Conservation (phyloP, 495 filamentous ascomycete genomes). For the Tuber umbilicatum region DNA sequence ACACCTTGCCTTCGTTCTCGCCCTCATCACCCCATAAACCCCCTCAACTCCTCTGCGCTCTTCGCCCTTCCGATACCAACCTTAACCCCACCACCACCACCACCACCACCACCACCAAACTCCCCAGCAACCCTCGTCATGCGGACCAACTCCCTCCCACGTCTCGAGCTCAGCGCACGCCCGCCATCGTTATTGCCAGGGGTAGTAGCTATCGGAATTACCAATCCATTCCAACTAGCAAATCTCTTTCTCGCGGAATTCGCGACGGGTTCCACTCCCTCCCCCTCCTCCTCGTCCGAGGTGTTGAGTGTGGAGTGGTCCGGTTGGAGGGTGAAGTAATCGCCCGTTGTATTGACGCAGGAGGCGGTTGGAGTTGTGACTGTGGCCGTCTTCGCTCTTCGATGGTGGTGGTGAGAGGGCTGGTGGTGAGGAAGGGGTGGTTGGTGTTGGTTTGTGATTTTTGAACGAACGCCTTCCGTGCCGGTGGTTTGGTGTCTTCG, state of each 20-base stretch:
- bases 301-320: background rate
- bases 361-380: background rate
- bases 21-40: constrained; percentile 5
- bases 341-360: background rate
- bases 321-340: background rate
- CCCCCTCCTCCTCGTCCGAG: background rate
- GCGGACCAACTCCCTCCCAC: constrained; percentile 17
- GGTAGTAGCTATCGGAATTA: background rate
- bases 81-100: background rate
- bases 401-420: background rate
- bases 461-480: background rate
- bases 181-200: background rate
- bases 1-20: background rate
- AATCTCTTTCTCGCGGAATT: constrained; percentile 15
- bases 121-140: constrained; percentile 24
- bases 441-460: background rate
- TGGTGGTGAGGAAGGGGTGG: background rate
- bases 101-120: constrained; percentile 11
- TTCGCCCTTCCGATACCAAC: constrained; percentile 29
- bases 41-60: constrained; percentile 32
- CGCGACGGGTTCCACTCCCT: constrained; percentile 11
- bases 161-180: background rate
- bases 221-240: background rate
- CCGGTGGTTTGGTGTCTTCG: constrained; percentile 3
- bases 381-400: background rate